Evolutionary conservation across 805 yeast genomes (phyloP).

Genomic region (Cyberlindnera sargentensis): DNA sequence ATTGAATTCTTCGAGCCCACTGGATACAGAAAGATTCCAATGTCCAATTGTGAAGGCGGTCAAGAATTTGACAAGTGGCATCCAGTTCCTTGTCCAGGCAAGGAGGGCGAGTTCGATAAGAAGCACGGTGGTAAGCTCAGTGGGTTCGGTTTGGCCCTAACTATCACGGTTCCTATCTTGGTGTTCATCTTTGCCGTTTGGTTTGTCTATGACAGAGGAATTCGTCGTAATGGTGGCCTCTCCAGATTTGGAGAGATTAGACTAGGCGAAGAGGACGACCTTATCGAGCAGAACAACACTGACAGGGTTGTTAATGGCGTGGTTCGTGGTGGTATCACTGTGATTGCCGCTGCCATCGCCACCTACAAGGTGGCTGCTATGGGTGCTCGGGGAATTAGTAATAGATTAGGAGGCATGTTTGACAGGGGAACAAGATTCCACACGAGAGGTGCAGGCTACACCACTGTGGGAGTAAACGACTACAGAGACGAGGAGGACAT

Average conservation of each 20-base stretch:
- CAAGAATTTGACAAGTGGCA: constrained; percentile 56
- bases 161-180: constrained; percentile 50
- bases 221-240: constrained; percentile 59
- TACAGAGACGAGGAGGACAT: constrained; percentile 20
- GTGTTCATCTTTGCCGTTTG: constrained; percentile 35
- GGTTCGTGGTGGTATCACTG: constrained; percentile 28
- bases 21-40: constrained; percentile 83
- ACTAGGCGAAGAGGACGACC: constrained; percentile 71
- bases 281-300: constrained; percentile 43
- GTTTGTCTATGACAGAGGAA: constrained; percentile 66
- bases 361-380: constrained; percentile 24
- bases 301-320: constrained; percentile 54
- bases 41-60: constrained; percentile 86
- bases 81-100: constrained; percentile 85
- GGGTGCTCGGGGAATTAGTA: constrained; percentile 15
- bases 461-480: constrained; percentile 13
- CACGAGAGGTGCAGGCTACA: constrained; percentile 19
- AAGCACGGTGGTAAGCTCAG: constrained; percentile 42
- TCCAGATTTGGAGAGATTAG: constrained; percentile 81
- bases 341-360: constrained; percentile 27
- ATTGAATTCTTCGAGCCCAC: constrained; percentile 80
- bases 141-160: constrained; percentile 45
- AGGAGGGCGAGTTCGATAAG: constrained; percentile 50
- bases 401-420: constrained; percentile 12
- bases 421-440: constrained; percentile 17